Conservation (phyloP, 768 basidiomycete genomes). For the Boletus subparvulus region DNA sequence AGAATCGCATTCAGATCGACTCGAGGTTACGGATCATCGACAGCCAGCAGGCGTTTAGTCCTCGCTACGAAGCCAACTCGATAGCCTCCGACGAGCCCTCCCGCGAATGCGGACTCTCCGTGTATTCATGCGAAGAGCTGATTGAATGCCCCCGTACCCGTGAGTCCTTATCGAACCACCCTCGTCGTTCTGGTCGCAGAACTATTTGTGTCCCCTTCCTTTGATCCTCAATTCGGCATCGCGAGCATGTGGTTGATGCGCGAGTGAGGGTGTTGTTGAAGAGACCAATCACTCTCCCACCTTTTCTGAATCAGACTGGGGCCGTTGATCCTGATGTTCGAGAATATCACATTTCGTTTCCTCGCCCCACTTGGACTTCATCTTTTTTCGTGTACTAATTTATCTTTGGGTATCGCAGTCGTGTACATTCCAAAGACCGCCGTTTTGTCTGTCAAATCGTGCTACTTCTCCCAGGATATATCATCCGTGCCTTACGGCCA, state of each 20-base stretch:
- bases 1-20: constrained; percentile 49
- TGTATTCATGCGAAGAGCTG: constrained; percentile 22
- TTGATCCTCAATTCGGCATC: background rate
- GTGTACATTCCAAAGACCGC: constrained; percentile 62
- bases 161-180: constrained; percentile 23
- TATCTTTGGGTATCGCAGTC: constrained; percentile 40
- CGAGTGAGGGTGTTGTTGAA: background rate
- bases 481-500: constrained; percentile 51
- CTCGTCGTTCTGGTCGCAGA: constrained; percentile 11
- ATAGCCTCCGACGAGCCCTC: constrained; percentile 8
- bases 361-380: background rate
- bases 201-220: background rate
- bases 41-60: background rate
- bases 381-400: constrained; percentile 4
- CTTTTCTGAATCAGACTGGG: background rate
- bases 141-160: constrained; percentile 26
- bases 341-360: constrained; percentile 6
- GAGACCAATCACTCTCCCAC: background rate
- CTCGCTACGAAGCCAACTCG: background rate
- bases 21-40: constrained; percentile 38
- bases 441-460: constrained; percentile 61
- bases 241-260: background rate
- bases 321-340: background rate
- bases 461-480: constrained; percentile 46
- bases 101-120: constrained; percentile 19